phyloP scores from a whole-genome alignment of 2,329 filamentous ascomycete genomes.

The Sclerotinia minor region DNA sequence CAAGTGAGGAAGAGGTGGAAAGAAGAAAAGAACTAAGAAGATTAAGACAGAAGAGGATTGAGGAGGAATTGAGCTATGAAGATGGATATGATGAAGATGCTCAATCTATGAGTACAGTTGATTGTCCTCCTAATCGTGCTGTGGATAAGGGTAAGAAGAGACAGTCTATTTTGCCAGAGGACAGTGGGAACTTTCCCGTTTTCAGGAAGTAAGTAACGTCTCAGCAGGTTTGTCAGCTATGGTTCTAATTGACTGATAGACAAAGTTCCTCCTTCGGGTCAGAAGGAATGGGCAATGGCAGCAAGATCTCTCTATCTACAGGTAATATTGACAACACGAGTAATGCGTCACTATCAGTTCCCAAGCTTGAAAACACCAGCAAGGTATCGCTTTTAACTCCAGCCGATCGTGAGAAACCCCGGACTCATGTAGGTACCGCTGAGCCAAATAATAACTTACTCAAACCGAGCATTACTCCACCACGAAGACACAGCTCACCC shows the following conservation, averaged over 20 bases:
- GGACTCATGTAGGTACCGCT: not conserved
- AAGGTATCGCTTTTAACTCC: not conserved
- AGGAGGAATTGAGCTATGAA: conserved; percentile 56
- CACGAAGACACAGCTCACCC: conserved; percentile 35
- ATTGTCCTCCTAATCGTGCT: conserved; percentile 19
- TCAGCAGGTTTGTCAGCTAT: not conserved
- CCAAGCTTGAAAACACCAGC: conserved; percentile 10
- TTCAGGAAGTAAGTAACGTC: conserved; percentile 11
- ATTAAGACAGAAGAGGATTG: conserved; percentile 57
- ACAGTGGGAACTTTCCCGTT: conserved; percentile 24
- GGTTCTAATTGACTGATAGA: not conserved
- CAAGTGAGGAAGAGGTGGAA: conserved; percentile 54
- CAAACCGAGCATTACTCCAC: conserved; percentile 27
- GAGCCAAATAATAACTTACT: conserved; percentile 26
- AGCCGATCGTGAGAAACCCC: conserved; percentile 1
- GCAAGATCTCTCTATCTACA: conserved; percentile 7
- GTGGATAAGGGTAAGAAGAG: conserved; percentile 9
- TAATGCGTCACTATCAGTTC: not conserved
- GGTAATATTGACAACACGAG: conserved; percentile 6
- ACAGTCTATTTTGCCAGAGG: conserved; percentile 23
- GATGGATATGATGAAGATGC: conserved; percentile 44
- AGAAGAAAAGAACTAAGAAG: conserved; percentile 57
- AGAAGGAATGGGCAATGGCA: not conserved
- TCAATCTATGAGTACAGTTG: conserved; percentile 34
- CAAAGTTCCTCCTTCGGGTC: conserved; percentile 10